Percentiles rank a stretch among this genome's conserved stretches.
These are phyloP conservation scores for Solanum acaule DNA, from an alignment of 257 asterid species.

Conservation along the genomic window DNA sequence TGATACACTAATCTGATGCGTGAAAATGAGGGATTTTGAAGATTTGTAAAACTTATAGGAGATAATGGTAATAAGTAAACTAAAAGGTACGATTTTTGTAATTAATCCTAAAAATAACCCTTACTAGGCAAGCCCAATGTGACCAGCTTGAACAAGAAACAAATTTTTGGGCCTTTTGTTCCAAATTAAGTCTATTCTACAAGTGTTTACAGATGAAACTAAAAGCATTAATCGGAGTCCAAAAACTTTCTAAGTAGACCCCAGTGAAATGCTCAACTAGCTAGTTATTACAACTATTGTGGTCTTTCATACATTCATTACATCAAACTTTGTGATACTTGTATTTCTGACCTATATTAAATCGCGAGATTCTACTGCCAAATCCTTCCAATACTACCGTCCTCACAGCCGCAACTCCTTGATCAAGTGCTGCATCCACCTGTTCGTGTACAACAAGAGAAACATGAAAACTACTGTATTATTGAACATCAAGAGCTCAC, in stretches of 20 bases:
- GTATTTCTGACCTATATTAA: conserved; percentile 91
- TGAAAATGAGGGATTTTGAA: too few relatives aligned
- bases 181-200: background rate
- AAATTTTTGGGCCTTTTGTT: background rate
- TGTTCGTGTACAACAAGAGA: conserved; percentile 10
- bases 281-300: background rate
- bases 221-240: background rate
- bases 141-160: too few relatives aligned
- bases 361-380: conserved; percentile 57
- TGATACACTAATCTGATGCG: too few relatives aligned
- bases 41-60: too few relatives aligned
- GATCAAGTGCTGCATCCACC: conserved; percentile 82
- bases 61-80: too few relatives aligned
- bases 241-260: background rate
- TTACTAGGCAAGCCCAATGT: too few relatives aligned
- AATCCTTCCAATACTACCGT: conserved; percentile 65
- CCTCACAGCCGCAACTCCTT: conserved; percentile 73
- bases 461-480: background rate
- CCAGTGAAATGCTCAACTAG: background rate
- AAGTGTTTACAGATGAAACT: background rate
- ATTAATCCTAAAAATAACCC: too few relatives aligned
- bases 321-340: conserved; percentile 65
- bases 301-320: background rate
- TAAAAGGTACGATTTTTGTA: too few relatives aligned
- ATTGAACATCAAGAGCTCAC: background rate